These are phyloP conservation scores for Trebouxia gelatinosa DNA, from an alignment of 163 green algal genomes.

Conservation along the genomic window DNA sequence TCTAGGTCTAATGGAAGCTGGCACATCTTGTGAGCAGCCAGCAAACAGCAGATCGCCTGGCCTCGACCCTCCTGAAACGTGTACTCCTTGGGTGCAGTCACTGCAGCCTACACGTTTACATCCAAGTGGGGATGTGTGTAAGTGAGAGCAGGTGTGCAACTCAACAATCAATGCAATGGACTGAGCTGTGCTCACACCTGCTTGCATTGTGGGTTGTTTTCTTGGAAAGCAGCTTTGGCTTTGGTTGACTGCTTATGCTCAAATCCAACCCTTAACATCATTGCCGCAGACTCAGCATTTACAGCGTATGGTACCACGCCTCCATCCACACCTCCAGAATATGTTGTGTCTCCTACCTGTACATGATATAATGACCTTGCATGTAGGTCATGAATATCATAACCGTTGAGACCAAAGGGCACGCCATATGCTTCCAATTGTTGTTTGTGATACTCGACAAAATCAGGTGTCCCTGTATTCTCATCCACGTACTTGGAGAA, in stretches of 20 bases:
- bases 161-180: not conserved
- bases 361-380: not conserved
- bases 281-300: slow-evolving; percentile 8
- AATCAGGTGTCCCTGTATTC: not conserved
- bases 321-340: slow-evolving; percentile 1
- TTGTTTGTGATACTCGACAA: not conserved
- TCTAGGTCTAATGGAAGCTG: no score
- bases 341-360: not conserved
- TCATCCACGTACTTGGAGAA: not conserved
- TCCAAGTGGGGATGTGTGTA: slow-evolving; percentile 1
- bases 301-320: slow-evolving; percentile 7
- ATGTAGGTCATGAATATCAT: not conserved
- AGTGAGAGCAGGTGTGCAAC: not conserved
- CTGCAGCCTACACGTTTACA: not conserved
- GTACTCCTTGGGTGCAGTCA: slow-evolving; percentile 9
- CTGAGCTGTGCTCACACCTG: slow-evolving; percentile 3
- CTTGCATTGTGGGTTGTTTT: not conserved
- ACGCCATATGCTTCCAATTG: slow-evolving; percentile 7
- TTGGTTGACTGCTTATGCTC: slow-evolving; percentile 5
- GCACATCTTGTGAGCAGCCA: slow-evolving; percentile 5
- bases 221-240: not conserved
- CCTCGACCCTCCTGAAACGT: slow-evolving; percentile 14
- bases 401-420: not conserved
- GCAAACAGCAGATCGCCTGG: slow-evolving; percentile 7
- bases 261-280: not conserved